A percentile compares a stretch with the other conserved stretches of the same genome.
These are phyloP conservation scores for Phaffomyces antillensis DNA, from an alignment of 805 yeast species.

Conservation along the genomic window DNA sequence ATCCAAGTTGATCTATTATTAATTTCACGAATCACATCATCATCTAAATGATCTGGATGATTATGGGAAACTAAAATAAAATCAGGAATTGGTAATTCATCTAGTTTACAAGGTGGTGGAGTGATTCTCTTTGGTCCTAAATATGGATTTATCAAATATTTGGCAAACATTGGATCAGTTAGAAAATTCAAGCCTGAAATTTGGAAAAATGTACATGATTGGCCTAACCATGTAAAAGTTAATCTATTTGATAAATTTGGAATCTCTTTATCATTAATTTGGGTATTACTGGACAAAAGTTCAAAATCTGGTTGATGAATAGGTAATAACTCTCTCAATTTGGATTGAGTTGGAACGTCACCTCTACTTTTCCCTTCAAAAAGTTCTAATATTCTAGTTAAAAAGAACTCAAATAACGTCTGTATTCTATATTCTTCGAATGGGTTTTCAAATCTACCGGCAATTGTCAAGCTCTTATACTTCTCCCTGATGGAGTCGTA, in stretches of 20 bases:
- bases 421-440: conserved; percentile 86
- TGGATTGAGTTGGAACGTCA: conserved; percentile 40
- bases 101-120: conserved; percentile 61
- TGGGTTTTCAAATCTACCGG: conserved; percentile 85
- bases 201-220: conserved; percentile 74
- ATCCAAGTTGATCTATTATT: conserved; percentile 71
- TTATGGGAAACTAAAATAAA: conserved; percentile 82
- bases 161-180: conserved; percentile 78
- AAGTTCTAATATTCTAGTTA: conserved; percentile 65
- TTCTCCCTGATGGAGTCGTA: conserved; percentile 22
- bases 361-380: conserved; percentile 56
- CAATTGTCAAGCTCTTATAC: conserved; percentile 43
- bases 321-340: conserved; percentile 53
- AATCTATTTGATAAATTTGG: conserved; percentile 40
- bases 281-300: conserved; percentile 11
- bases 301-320: conserved; percentile 42
- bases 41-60: conserved; percentile 92
- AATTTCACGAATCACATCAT: conserved; percentile 42
- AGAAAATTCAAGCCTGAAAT: conserved; percentile 65
- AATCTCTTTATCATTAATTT: conserved; percentile 14
- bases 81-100: conserved; percentile 61
- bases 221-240: conserved; percentile 89
- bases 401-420: conserved; percentile 77
- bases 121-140: conserved; percentile 84
- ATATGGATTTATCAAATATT: conserved; percentile 51